Evolutionary conservation across 768 basidiomycete species (phyloP).

Genomic region (Lyophyllum shimeji): DNA sequence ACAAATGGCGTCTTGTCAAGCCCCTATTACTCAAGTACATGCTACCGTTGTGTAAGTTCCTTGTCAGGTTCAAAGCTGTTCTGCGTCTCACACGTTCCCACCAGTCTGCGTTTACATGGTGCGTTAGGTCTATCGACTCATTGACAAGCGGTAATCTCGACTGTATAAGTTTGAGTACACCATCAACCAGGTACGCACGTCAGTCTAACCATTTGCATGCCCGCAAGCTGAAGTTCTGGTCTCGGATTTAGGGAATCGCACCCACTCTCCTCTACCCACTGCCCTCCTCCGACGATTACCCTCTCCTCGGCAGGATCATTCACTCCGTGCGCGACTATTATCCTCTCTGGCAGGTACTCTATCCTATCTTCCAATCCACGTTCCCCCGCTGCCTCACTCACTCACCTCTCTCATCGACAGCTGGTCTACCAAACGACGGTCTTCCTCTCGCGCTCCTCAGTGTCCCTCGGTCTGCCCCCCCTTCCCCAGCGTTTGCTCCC

Average conservation of each 20-base stretch:
- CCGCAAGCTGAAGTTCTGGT: neutral
- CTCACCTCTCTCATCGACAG: slow-evolving; percentile 26
- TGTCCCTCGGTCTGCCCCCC: slow-evolving; percentile 74
- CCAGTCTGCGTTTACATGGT: slow-evolving; percentile 47
- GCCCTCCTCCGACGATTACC: slow-evolving; percentile 58
- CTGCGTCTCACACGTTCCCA: slow-evolving; percentile 1
- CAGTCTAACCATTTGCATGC: neutral
- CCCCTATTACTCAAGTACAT: slow-evolving; percentile 84
- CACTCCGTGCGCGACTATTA: slow-evolving; percentile 90
- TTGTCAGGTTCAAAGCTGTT: neutral
- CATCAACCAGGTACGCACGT: slow-evolving; percentile 70
- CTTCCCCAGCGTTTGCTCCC: slow-evolving; percentile 60
- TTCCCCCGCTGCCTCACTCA: neutral
- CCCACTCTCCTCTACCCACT: slow-evolving; percentile 90
- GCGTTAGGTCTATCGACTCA: slow-evolving; percentile 19
- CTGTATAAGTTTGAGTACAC: slow-evolving; percentile 77
- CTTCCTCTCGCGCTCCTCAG: slow-evolving; percentile 80
- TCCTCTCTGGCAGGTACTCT: slow-evolving; percentile 85
- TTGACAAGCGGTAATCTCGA: slow-evolving; percentile 6
- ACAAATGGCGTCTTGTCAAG: slow-evolving; percentile 81
- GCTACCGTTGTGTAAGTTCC: slow-evolving; percentile 82
- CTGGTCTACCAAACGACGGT: slow-evolving; percentile 65
- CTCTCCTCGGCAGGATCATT: slow-evolving; percentile 74
- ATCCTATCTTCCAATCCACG: neutral
- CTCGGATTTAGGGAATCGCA: slow-evolving; percentile 64